Percentiles rank a stretch among this genome's conserved stretches.
phyloP scores from a whole-genome alignment of 768 basidiomycete species.

The Suillus brevipes region DNA sequence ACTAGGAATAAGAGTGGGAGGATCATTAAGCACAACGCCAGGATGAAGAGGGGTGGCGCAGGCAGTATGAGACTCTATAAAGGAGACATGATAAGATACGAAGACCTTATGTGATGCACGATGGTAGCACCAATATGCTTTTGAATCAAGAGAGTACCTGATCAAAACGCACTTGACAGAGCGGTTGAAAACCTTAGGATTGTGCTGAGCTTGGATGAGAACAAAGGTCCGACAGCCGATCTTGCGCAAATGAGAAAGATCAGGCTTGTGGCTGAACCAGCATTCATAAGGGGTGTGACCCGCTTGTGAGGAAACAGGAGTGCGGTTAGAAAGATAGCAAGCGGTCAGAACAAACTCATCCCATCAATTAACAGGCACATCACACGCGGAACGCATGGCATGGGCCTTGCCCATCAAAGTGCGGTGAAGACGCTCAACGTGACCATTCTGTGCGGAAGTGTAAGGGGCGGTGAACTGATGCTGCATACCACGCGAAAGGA shows the following conservation, averaged over 20 bases:
- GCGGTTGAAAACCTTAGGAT: constrained; percentile 27
- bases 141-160: constrained; percentile 15
- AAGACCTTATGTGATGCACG: constrained; percentile 11
- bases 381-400: too few species aligned
- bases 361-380: too few species aligned
- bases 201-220: constrained; percentile 22
- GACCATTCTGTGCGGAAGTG: too few species aligned
- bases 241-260: constrained; percentile 30
- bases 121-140: constrained; percentile 16
- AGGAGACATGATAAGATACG: constrained; percentile 21
- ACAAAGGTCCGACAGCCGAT: constrained; percentile 32
- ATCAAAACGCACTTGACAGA: constrained; percentile 11
- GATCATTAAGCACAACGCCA: constrained; percentile 9
- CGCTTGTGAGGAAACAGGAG: too few species aligned
- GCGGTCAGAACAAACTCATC: too few species aligned
- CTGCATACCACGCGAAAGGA: not conserved
- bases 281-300: too few species aligned
- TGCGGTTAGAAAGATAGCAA: too few species aligned
- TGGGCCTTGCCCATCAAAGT: too few species aligned
- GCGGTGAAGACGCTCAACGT: too few species aligned
- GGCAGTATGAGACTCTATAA: constrained; percentile 20
- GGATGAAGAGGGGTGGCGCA: not conserved
- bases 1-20: constrained; percentile 14
- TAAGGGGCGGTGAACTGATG: too few species aligned
- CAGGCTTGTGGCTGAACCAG: constrained; percentile 22